Evolutionary conservation across 148 eudicot genomes (phyloP), one percentile per base, ranked within the genome.

Genomic region (Arbutus unedo): DNA sequence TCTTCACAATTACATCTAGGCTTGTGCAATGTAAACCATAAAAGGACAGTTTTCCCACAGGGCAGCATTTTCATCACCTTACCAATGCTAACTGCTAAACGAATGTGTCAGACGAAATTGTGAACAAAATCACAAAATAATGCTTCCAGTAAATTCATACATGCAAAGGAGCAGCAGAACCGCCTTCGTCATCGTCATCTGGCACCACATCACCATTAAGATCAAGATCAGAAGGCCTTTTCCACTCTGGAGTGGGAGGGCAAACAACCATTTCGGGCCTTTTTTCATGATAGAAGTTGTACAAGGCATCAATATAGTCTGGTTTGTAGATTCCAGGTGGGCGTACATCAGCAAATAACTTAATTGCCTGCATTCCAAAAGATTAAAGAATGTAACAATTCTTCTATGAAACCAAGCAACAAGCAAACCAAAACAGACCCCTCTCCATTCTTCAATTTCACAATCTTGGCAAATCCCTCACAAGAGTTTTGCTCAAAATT

Each of bases 241-340:
- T 94, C 99, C 99, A 97, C 85, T 97, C 98, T 0, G 99, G 98
- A 68, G 97, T 94, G 56, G 92, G 83, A 77, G 99, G 99, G 87
- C 96, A 97, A 84, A 87, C 83, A 81, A 93, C 89, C 86, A 87
- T 78, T 80, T 97, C 99, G 59, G 95, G 91, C 84, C 86, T 94
- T 55, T 86, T 88, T 85, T 97, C 98, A 83, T 97, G 99, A 87
- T 93, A 97, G 67, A 97, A 97, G 80, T 86, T 78, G 80, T 94
- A 97, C 75, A 97, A 84, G 15, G 93, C 90, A 75, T 94, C 97
- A 80, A 97, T 90, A 81, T 97, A 94, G 86, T 97, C 99, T 25
- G 86, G 89, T 87, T 97, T 97, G 88, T 97, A 97, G 53, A 97
- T 97, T 81, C 98, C 98, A 0, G 99, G 99, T 56, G 98, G 94